Evolutionary conservation across 2,329 filamentous ascomycete species (phyloP), one percentile per base, ranked within the genome.

Genomic region (Elsinoe necatrix): DNA sequence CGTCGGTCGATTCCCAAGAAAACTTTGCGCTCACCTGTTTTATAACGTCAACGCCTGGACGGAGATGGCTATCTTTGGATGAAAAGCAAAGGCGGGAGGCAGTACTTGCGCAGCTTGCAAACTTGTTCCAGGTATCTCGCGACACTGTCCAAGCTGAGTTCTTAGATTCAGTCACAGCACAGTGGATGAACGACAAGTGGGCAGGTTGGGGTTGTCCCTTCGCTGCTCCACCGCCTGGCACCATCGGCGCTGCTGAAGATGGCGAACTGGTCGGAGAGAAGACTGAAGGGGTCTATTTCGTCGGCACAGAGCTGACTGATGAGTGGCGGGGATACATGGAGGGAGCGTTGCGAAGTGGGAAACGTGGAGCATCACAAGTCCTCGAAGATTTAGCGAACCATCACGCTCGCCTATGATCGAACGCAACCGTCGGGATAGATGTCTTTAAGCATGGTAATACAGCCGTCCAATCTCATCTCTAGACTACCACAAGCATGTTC

Each of bases 291-390:
- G 25, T 80, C 2, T 74, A 81, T 61, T 82, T 81, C 61, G 77
- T 73, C 1, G 79, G 80, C 0, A 80, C 79, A 0, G 80, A 82
- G 68, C 77, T 74, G 0, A 72, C 74, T 0, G 68, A 63, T 1
- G 72, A 77, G 57, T 82, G 79, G 79, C 77, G 76, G 56, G 79
- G 79, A 0, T 81, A 81, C 62, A 80, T 82, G 77, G 80, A 82
- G 59, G 80, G 80, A 1, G 80, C 80, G 0, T 67, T 82, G 9
- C 62, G 73, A 4, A 74, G 69, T 51, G 79, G 80, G 1, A 69
- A 78, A 57, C 65, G 75, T 12, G 79, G 70, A 1, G 77, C 43
- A 27, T 31, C 21, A 6, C 43, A 48, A 18, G 21, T 29, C 7
- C 43, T 48, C 3, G 9, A 20, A 23, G 23, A 29, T 48, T 14